Base-by-base conservation (phyloP, 352 stramenopile species). In the Phytopythium sindhum region DNA sequence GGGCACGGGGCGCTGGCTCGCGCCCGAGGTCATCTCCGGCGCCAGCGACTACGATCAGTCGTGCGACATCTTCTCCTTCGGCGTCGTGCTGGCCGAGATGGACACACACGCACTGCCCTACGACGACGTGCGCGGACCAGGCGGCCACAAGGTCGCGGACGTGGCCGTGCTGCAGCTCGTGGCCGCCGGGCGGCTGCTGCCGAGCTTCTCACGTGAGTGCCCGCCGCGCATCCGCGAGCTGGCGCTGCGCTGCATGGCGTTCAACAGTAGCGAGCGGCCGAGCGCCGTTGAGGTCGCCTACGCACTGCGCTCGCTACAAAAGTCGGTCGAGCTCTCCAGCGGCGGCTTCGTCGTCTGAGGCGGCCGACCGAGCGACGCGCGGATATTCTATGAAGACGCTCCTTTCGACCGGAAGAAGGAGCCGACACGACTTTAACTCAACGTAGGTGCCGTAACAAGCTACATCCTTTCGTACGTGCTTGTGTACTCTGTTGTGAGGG, bases 51-150 rank as follows among this genome's bases (percentile, higher is more conserved):
- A 89, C 66, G 68, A 84, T 45, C 54, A 83, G 59, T 67, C 66
- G 19, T 72, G 67, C 44, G 80, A 89, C 37, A 77, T 89, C 31
- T 89, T 72, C 53, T 61, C 70, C 26, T 75, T 89, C 17, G 80
- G 80, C 24, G 68, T 84, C 29, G 65, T 89, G 23, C 31, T 91
- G 19, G 78, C 70, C 5, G 82, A 91, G 72, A 55, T 91, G 26
- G 80, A 88, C 57, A 88, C 80, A 7, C 78, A 91, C 60, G 60
- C 60, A n/a, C 47, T 86, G 2, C 80, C 82, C 37, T 89, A 86
- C 62, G 68, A 75, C 52, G 70, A 84, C 52, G 68, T 68, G 11
- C 59, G 60, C 19, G 67, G 72, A 0, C 28, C 68, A 9, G 70
- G 65, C 42, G 74, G 72, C 10, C 68, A 74, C 26, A 65, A 58